Percentiles rank a stretch among this genome's conserved stretches.
Evolutionary conservation across 2,329 filamentous ascomycete genomes (phyloP).

Genomic region (Septoria petroselini): DNA sequence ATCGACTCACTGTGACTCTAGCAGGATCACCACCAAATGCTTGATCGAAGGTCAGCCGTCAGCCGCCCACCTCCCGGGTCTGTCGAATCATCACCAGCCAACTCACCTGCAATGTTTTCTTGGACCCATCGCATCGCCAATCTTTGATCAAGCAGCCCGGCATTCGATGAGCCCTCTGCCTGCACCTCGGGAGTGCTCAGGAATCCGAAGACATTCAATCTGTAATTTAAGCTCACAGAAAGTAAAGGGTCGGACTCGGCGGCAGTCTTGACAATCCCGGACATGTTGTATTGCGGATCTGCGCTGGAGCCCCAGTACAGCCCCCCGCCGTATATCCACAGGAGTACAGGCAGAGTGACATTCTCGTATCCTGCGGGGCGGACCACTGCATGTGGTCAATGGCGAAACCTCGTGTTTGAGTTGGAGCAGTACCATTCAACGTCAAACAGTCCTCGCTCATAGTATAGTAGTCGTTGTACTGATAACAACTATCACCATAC

Average conservation of each 20-base stretch:
- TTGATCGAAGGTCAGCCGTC: conserved; percentile 9
- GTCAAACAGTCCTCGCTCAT: conserved; percentile 56
- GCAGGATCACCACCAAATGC: conserved; percentile 40
- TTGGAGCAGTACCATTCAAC: conserved; percentile 52
- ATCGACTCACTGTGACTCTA: conserved; percentile 28
- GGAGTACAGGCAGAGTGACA: conserved; percentile 31
- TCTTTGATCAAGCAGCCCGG: conserved; percentile 53
- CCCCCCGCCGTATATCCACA: conserved; percentile 50
- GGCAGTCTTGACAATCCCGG: conserved; percentile 31
- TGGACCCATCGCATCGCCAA: conserved; percentile 59
- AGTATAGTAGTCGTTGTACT: conserved; percentile 29
- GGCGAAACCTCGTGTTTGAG: too few relatives aligned
- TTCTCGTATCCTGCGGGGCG: conserved; percentile 16
- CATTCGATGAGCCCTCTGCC: conserved; percentile 54
- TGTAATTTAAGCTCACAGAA: conserved; percentile 61
- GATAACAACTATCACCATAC: conserved; percentile 32
- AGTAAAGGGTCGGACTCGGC: conserved; percentile 42
- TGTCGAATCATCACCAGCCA: too few relatives aligned
- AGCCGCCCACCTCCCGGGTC: too few relatives aligned
- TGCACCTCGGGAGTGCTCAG: conserved; percentile 55
- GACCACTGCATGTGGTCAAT: conserved; percentile 2
- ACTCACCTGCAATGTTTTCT: conserved; percentile 50
- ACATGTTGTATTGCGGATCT: conserved; percentile 30
- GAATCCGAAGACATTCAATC: conserved; percentile 67
- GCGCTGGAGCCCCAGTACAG: neutral